phyloP scores from a whole-genome alignment of 257 asterid genomes.

The Gardenia jasminoides region DNA sequence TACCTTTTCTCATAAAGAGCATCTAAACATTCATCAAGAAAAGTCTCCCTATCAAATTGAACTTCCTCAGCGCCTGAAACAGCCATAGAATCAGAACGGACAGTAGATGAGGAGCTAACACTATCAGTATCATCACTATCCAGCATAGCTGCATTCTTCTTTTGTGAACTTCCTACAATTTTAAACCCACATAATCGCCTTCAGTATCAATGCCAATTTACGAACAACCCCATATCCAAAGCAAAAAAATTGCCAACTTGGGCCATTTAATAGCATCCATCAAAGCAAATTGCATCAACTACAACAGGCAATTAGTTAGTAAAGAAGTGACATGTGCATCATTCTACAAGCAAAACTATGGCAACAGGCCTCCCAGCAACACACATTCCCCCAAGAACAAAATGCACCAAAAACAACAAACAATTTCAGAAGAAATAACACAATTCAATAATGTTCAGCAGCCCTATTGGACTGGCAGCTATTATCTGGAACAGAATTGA shows the following conservation, averaged over 20 bases:
- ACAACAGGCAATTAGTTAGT: not conserved
- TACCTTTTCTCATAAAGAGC: slow-evolving; percentile 94
- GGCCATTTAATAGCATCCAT: not conserved
- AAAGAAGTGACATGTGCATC: not conserved
- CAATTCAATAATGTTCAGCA: not conserved
- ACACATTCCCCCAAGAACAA: not conserved
- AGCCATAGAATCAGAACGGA: slow-evolving; percentile 38
- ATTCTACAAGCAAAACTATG: not conserved
- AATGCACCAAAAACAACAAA: not conserved
- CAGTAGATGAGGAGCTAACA: slow-evolving; percentile 62
- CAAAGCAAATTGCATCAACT: not conserved
- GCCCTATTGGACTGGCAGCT: not conserved
- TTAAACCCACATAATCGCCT: not conserved
- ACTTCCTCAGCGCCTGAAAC: slow-evolving; percentile 52
- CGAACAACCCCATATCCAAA: not conserved
- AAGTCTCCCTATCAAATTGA: slow-evolving; percentile 49
- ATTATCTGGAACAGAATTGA: not conserved
- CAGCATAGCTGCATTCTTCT: slow-evolving; percentile 69
- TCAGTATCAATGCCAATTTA: not conserved
- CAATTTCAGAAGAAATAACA: not conserved
- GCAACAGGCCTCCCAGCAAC: not conserved
- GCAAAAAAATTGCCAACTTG: not conserved
- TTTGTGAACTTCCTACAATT: slow-evolving; percentile 64
- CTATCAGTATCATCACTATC: slow-evolving; percentile 90
- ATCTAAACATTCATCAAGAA: slow-evolving; percentile 77